A percentile compares a stretch with the other conserved stretches of the same genome.
phyloP scores from a whole-genome alignment of 352 stramenopile species.

The Phytophthora cajani region DNA sequence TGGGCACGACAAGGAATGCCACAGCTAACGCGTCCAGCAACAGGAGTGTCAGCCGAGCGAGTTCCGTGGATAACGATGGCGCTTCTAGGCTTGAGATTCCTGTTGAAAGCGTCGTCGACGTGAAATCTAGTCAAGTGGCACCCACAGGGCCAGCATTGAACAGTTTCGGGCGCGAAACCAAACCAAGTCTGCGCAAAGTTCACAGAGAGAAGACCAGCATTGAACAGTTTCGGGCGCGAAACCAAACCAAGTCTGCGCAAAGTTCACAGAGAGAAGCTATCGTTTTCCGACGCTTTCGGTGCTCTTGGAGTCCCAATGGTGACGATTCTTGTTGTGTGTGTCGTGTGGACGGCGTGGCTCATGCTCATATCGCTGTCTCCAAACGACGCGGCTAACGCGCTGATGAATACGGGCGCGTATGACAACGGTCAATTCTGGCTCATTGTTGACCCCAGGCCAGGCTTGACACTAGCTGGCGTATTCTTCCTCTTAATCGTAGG shows the following conservation, averaged over 20 bases:
- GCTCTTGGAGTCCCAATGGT: constrained; percentile 4
- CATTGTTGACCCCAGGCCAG: constrained; percentile 16
- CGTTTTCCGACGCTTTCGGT: not conserved
- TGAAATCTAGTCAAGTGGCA: not conserved
- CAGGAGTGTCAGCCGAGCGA: not conserved
- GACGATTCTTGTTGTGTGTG: constrained; percentile 7
- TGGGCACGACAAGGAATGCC: no score
- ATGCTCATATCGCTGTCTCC: constrained; percentile 22
- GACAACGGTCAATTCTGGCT: constrained; percentile 38
- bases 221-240: not conserved
- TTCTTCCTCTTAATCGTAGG: constrained; percentile 5
- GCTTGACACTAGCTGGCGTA: not conserved
- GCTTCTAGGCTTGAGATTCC: not conserved
- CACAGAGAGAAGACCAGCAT: not conserved
- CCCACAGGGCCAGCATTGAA: not conserved
- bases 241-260: not conserved
- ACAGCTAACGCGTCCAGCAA: no score
- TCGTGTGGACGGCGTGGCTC: constrained; percentile 27
- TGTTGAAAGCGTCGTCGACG: not conserved
- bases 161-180: not conserved
- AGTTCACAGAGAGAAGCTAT: not conserved
- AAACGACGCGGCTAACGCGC: constrained; percentile 29
- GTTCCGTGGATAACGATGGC: not conserved
- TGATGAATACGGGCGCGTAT: constrained; percentile 32
- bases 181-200: not conserved